A percentile compares a stretch with the other conserved stretches of the same genome.
Evolutionary conservation across 1,284 basidiomycete species (phyloP).

Genomic region (Mycena sp.): DNA sequence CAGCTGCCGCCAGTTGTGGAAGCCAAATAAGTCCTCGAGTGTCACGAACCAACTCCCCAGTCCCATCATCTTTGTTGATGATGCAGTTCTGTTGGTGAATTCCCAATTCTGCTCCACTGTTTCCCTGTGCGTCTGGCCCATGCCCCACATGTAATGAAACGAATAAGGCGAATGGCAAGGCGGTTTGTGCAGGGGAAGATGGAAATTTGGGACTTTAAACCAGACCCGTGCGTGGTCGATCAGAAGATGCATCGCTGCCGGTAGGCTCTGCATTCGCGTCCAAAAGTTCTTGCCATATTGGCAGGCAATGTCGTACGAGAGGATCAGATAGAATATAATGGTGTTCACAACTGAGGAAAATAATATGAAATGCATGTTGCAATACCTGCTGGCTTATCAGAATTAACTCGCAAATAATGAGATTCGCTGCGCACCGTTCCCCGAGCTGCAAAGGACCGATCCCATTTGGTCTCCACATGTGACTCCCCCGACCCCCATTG

Average conservation of each 20-base stretch:
- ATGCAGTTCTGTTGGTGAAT: constrained; percentile 32
- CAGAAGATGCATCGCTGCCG: neutral
- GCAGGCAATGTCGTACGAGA: constrained; percentile 48
- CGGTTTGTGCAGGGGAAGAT: constrained; percentile 13
- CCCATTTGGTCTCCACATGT: constrained; percentile 24
- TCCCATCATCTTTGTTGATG: constrained; percentile 45
- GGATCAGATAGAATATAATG: constrained; percentile 21
- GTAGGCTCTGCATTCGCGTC: neutral
- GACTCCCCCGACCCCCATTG: constrained; percentile 20
- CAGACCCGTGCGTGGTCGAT: neutral
- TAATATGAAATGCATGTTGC: constrained; percentile 28
- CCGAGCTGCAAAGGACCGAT: constrained; percentile 29
- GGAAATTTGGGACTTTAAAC: constrained; percentile 17
- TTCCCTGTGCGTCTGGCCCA: neutral
- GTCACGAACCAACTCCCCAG: neutral
- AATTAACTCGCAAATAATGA: no score
- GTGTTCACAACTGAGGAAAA: neutral
- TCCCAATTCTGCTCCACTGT: constrained; percentile 4
- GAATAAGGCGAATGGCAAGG: constrained; percentile 5
- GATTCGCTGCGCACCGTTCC: constrained; percentile 12
- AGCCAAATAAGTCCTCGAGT: neutral
- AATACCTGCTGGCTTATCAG: constrained; percentile 20
- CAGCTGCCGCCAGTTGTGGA: neutral
- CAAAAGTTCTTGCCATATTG: constrained; percentile 37
- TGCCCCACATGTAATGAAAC: constrained; percentile 2